These are phyloP conservation scores for Populus tomentosa DNA, from an alignment of 441 rosid genomes.

Conservation along the genomic window DNA sequence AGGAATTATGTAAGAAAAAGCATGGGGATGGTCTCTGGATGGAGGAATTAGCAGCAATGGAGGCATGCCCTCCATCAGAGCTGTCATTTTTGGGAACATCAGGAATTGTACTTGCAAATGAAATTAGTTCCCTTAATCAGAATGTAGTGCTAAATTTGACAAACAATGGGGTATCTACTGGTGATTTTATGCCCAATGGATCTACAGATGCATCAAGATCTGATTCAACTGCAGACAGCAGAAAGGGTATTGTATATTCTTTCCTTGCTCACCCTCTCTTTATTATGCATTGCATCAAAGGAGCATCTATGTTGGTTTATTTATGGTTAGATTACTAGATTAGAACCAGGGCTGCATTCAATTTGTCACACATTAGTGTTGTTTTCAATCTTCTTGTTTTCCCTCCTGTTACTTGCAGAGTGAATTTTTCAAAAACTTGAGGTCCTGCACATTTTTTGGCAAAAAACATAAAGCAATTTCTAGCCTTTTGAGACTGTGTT, in stretches of 20 bases:
- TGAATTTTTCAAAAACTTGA: not conserved
- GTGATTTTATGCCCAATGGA: conserved; percentile 31
- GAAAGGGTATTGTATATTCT: conserved; percentile 38
- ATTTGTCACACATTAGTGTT: not conserved
- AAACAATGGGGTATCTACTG: conserved; percentile 12
- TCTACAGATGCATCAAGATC: conserved; percentile 32
- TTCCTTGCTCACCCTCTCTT: not conserved
- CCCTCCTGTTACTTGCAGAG: not conserved
- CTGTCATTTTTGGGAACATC: conserved; percentile 50
- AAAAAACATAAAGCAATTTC: not conserved
- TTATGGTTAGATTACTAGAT: not conserved
- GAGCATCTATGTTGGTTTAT: not conserved
- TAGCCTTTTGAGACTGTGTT: too few species aligned
- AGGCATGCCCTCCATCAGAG: conserved; percentile 54
- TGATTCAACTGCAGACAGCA: conserved; percentile 36
- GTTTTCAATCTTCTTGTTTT: not conserved
- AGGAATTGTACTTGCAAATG: conserved; percentile 58
- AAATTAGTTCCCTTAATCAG: conserved; percentile 28
- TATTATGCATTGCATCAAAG: not conserved
- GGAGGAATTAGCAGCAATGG: conserved; percentile 78
- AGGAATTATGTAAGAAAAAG: conserved; percentile 71
- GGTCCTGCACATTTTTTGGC: not conserved
- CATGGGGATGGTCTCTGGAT: conserved; percentile 80
- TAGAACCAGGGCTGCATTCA: not conserved
- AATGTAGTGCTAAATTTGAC: conserved; percentile 22